These are phyloP conservation scores for Fusarium keratoplasticum DNA, from an alignment of 2,329 filamentous ascomycete species.

Conservation along the genomic window DNA sequence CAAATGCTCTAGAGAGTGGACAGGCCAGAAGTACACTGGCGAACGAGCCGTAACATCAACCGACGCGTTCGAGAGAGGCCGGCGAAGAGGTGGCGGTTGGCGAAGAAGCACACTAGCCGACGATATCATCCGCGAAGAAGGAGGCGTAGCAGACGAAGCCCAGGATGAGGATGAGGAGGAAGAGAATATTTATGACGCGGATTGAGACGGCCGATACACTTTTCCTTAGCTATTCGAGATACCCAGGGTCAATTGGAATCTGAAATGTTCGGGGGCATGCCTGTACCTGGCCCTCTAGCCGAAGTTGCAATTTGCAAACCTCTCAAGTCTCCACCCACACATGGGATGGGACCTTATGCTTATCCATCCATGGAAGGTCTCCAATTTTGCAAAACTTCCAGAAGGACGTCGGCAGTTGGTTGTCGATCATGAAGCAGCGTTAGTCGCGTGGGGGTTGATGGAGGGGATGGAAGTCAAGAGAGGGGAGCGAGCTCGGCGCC, in stretches of 20 bases:
- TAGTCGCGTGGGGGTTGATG: slow-evolving; percentile 25
- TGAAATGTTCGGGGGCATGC: not conserved
- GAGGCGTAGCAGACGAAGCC: slow-evolving; percentile 41
- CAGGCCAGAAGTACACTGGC: slow-evolving; percentile 62
- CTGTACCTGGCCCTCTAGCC: not conserved
- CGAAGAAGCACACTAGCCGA: slow-evolving; percentile 50
- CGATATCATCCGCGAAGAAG: slow-evolving; percentile 48
- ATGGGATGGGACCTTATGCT: slow-evolving; percentile 2
- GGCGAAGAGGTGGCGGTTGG: slow-evolving; percentile 49
- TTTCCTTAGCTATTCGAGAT: slow-evolving; percentile 33
- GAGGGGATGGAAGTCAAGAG: slow-evolving; percentile 22
- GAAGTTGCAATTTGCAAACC: slow-evolving; percentile 18
- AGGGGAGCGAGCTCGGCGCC: slow-evolving; percentile 16
- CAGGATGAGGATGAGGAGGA: slow-evolving; percentile 34
- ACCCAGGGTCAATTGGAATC: slow-evolving; percentile 33
- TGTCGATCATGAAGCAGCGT: slow-evolving; percentile 30
- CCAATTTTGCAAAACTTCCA: slow-evolving; percentile 25
- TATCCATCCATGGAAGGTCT: slow-evolving; percentile 1
- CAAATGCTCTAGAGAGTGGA: slow-evolving; percentile 65
- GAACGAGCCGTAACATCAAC: slow-evolving; percentile 68
- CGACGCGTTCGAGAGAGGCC: slow-evolving; percentile 60
- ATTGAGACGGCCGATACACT: slow-evolving; percentile 13
- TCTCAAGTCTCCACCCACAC: slow-evolving; percentile 1
- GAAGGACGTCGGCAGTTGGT: slow-evolving; percentile 22
- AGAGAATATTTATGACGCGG: slow-evolving; percentile 26